phyloP scores from a whole-genome alignment of 345 rosid genomes.

The Clausena lansium region DNA sequence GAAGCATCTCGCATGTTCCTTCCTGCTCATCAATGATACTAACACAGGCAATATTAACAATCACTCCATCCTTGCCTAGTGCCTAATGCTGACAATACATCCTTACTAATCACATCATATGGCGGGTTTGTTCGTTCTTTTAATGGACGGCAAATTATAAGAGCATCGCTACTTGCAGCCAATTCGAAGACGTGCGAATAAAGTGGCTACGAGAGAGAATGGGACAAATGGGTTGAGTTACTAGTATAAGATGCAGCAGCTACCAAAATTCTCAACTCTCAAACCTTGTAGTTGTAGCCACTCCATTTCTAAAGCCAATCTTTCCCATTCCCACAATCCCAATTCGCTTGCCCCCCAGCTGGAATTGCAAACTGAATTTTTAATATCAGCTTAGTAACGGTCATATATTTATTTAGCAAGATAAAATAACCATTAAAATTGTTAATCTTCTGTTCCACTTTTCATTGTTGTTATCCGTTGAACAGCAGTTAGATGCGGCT shows the following conservation, averaged over 20 bases:
- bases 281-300: slow-evolving; percentile 27
- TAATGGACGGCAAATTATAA: no score
- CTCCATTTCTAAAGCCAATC: slow-evolving; percentile 36
- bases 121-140: no score
- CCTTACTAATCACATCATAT: slow-evolving; percentile 45
- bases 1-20: slow-evolving; percentile 33
- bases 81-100: slow-evolving; percentile 41
- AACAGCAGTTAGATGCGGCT: no score
- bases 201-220: slow-evolving; percentile 21
- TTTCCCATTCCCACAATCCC: slow-evolving; percentile 55
- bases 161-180: slow-evolving; percentile 36
- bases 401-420: no score
- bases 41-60: slow-evolving; percentile 52
- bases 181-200: slow-evolving; percentile 34
- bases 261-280: slow-evolving; percentile 40
- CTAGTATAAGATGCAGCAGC: slow-evolving; percentile 39
- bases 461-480: no score
- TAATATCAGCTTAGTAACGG: background rate
- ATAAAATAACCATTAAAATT: no score
- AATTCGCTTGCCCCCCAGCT: slow-evolving; percentile 38
- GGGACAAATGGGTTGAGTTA: slow-evolving; percentile 33
- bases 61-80: slow-evolving; percentile 43
- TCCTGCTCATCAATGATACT: slow-evolving; percentile 50
- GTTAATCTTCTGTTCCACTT: no score
- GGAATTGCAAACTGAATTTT: slow-evolving; percentile 4